phyloP scores from a whole-genome alignment of 345 rosid species.

The Arabidopsis suecica region DNA sequence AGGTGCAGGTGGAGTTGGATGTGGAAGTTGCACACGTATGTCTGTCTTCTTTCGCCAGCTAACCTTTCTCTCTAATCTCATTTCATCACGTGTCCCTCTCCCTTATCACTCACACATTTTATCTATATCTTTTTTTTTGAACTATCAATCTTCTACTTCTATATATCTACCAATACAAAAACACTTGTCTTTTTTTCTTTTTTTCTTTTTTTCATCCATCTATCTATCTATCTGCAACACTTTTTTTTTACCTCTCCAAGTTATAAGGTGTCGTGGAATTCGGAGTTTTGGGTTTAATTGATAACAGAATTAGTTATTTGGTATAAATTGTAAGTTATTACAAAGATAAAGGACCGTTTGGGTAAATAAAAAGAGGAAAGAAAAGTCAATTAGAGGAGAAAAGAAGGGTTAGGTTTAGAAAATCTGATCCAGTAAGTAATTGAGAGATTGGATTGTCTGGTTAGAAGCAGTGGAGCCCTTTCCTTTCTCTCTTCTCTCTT shows the following conservation, averaged over 20 bases:
- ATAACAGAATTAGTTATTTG: not conserved
- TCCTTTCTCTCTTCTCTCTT: not conserved
- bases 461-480: constrained; percentile 49
- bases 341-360: constrained; percentile 22
- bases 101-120: constrained; percentile 39
- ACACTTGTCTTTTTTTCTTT: constrained; percentile 29
- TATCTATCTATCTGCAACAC: not conserved
- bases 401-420: constrained; percentile 41
- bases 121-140: not conserved
- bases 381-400: constrained; percentile 38
- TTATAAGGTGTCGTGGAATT: not conserved
- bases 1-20: constrained; percentile 35
- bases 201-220: no score
- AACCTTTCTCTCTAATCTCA: constrained; percentile 35
- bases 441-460: constrained; percentile 45
- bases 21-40: constrained; percentile 43
- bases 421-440: constrained; percentile 42
- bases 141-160: constrained; percentile 27
- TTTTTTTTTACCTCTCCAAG: constrained; percentile 14
- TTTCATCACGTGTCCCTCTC: constrained; percentile 42
- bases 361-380: not conserved
- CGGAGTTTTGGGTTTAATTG: not conserved
- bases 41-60: constrained; percentile 36
- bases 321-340: not conserved
- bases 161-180: constrained; percentile 25